A percentile compares a stretch with the other conserved stretches of the same genome.
Evolutionary conservation across 2,329 filamentous ascomycete genomes (phyloP).

Genomic region (Dactylellina parvicollis): DNA sequence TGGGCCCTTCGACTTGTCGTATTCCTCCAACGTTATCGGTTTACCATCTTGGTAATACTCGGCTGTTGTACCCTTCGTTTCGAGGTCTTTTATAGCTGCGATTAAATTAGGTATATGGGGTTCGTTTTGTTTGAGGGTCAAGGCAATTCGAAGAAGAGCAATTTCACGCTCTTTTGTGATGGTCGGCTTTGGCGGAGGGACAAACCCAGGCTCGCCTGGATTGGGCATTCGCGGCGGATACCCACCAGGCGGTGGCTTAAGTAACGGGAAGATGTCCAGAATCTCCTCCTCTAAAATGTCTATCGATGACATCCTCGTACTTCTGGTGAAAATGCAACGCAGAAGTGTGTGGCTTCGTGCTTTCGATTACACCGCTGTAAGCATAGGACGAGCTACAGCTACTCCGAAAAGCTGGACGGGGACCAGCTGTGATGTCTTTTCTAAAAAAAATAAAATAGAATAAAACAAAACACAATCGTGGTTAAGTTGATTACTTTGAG

Average conservation of each 20-base stretch:
- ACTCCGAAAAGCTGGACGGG: neutral
- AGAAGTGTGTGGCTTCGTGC: neutral
- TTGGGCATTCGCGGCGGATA: neutral
- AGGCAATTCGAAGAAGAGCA: neutral
- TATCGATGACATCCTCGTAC: neutral
- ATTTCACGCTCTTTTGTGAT: neutral
- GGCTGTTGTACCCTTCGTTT: neutral
- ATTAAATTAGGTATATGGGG: neutral
- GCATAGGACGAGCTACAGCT: neutral
- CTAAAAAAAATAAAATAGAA: too few relatives aligned
- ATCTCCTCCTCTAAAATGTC: neutral
- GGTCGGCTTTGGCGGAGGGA: neutral
- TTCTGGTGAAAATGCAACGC: neutral
- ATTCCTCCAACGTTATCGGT: neutral
- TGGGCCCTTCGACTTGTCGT: neutral
- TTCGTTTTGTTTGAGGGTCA: neutral
- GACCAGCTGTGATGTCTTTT: too few relatives aligned
- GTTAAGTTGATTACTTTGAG: neutral
- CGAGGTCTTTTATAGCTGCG: neutral
- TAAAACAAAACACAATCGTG: neutral
- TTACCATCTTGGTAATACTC: neutral
- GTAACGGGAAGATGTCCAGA: neutral
- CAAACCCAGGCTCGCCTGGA: neutral
- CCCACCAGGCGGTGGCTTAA: conserved; percentile 3
- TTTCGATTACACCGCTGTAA: conserved; percentile 1